Base-by-base conservation (phyloP, 257 asterid species). In the Rauvolfia tetraphylla region DNA sequence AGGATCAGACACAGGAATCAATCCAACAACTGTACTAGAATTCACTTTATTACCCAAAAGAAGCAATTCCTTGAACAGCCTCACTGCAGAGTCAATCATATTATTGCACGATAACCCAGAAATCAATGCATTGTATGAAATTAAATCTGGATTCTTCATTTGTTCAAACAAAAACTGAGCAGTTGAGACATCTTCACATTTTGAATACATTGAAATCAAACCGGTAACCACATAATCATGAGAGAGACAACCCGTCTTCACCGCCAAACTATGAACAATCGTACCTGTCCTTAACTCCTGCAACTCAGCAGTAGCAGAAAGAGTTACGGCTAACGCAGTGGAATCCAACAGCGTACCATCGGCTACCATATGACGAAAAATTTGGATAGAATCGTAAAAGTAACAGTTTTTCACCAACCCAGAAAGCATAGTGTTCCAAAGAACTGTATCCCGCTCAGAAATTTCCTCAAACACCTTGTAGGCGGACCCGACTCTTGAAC, bases 401-500 rank as follows among this genome's bases (percentile, higher is more conserved):
- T 80, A 87, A 71, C 85, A 84, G 53, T 89, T 95, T 46, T 84
- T 95, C 82, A 87, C 90, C 86, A 95, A 77, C 77, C 98, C 98
- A 79, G 95, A 90, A 41, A 92, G 77, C 88, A 87, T 57, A 59
- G 95, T 89, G 84, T 91, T 95, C 97, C 98, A 95, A 78, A 89
- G 84, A 68, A 95, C 95, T 44, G 91, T 87, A 83, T 95, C 97
- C 34, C 91, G 93, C 3, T 84, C 84, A 12, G 86, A 11, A 79
- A 91, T 89, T 84, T 78, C 87, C 76, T 86, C 96, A 41, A 95
- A 95, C 96, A 95, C 92, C 86, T 87, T 92, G 67, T 76, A 78
- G 3, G 96, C 98, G 49, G 75, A 39, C 27, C 76, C 65, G 41
- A 85, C 79, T 80, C 84, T 83, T 25, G 90, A 84, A 80, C 78